phyloP scores from a whole-genome alignment of 768 basidiomycete species.

The Russula lepida region DNA sequence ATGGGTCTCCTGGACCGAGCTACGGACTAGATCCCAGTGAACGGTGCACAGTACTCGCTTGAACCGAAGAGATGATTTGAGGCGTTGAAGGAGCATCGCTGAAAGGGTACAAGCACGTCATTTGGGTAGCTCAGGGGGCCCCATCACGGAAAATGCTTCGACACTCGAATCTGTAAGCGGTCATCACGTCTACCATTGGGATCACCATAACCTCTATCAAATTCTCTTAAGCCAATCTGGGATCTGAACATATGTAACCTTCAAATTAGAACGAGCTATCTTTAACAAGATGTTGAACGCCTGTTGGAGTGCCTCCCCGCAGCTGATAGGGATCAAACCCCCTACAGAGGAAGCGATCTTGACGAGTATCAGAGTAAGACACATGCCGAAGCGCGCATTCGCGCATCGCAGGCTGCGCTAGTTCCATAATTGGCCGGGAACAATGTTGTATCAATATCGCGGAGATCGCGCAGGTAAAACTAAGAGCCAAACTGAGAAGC shows the following conservation, averaged over 20 bases:
- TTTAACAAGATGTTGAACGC: background rate
- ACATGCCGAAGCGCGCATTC: background rate
- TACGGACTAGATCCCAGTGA: too few relatives aligned
- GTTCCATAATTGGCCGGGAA: background rate
- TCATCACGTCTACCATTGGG: too few relatives aligned
- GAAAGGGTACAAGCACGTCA: background rate
- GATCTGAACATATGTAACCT: too few relatives aligned
- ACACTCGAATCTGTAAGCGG: background rate
- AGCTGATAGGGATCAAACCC: background rate
- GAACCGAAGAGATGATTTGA: too few relatives aligned
- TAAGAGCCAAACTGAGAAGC: background rate
- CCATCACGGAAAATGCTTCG: background rate
- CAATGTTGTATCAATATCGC: background rate
- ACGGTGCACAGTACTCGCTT: too few relatives aligned
- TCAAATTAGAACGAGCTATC: background rate
- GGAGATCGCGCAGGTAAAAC: conserved; percentile 1
- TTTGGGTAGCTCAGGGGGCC: background rate
- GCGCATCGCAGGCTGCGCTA: background rate
- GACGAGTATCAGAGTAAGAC: background rate
- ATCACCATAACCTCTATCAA: too few relatives aligned
- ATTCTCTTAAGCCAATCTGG: too few relatives aligned
- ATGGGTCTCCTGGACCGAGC: too few relatives aligned
- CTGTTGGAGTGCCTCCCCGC: background rate
- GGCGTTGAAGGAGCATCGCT: background rate
- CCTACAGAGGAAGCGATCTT: background rate